Base-by-base conservation (phyloP, 2,329 filamentous ascomycete genomes). In the Penicillium concentricum region DNA sequence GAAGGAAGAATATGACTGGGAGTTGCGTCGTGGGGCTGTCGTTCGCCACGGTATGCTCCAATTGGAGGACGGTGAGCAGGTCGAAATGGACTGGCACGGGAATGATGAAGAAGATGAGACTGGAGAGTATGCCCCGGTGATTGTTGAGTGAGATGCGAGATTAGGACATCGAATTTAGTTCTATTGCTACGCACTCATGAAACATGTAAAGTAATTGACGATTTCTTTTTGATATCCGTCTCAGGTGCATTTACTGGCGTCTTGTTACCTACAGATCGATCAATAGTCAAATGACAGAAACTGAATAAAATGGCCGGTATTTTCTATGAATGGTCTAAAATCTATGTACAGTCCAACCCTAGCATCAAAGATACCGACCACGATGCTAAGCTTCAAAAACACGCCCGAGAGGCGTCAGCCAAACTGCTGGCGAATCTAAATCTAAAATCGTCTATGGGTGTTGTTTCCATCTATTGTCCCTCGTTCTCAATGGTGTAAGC, bases 401-500 rank as follows among this genome's bases (percentile, higher is more conserved):
- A 30, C 26, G 12, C 20, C 8, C 10, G 47, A 35, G 38, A 5
- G 28, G 28, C 18, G 12, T 51, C 18, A 44, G 5, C 16, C 38
- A 16, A 20, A 22, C 12, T 4, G 16, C 20, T 13, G 15, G 28
- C 24, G 16, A 26, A 28, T 58, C 53, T 51, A 56, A 45, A 26
- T 49, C 39, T n/a, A 22, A 37, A 34, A 28, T 30, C 30, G 24
- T 51, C 34, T 35, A 34, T 34, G 12, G 26, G 13, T 24, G 18
- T 24, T 37, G 30, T 43, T 15, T 32, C 12, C 10, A 18, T 58
- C 50, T 70, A 69, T 53, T 69, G 66, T 65, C 61, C 72, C 65
- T 86, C 82, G 73, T 89, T 86, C 51, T 84, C 78, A 35, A 92
- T 80, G 35, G 89, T 81, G 54, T 90, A 82, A 35, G 83, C 86